These are phyloP conservation scores for Cladorrhinum samala DNA, from an alignment of 495 filamentous ascomycete species.

Conservation along the genomic window DNA sequence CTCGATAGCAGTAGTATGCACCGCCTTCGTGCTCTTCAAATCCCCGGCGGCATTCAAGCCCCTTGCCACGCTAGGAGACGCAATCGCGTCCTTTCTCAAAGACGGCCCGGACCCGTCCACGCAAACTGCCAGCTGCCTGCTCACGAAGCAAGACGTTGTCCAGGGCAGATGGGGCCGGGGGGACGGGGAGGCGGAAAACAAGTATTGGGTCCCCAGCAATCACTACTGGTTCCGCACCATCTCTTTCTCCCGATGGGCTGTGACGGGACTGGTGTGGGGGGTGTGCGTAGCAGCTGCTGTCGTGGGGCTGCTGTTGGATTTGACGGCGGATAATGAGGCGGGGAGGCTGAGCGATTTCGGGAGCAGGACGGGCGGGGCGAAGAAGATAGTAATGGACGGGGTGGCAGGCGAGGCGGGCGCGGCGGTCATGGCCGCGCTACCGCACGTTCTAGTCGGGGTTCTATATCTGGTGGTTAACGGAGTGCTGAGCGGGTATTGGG, in stretches of 20 bases:
- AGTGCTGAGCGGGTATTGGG: conserved; percentile 33
- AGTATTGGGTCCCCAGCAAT: conserved; percentile 32
- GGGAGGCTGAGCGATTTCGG: conserved; percentile 30
- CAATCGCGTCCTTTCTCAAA: conserved; percentile 40
- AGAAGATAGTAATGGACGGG: conserved; percentile 10
- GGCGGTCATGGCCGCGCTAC: conserved; percentile 29
- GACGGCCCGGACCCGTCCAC: conserved; percentile 32
- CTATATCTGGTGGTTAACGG: conserved; percentile 39
- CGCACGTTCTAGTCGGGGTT: conserved; percentile 34
- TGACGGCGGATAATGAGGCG: too few species aligned
- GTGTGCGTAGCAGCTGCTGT: conserved; percentile 25
- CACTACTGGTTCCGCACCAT: conserved; percentile 39
- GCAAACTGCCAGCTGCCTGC: conserved; percentile 26
- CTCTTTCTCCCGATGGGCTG: conserved; percentile 31
- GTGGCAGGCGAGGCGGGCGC: conserved; percentile 11
- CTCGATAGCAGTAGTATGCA: conserved; percentile 29
- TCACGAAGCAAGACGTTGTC: conserved; percentile 36
- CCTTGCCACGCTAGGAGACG: conserved; percentile 40
- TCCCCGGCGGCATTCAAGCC: conserved; percentile 28
- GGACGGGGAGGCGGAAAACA: conserved; percentile 15
- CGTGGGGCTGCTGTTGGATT: conserved; percentile 23
- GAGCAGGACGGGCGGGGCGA: conserved; percentile 9
- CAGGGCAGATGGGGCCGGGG: conserved; percentile 31
- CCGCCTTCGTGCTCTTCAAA: conserved; percentile 30
- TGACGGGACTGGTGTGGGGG: conserved; percentile 24